Conservation (phyloP, 164 flowering plant species). For the Cinnamomum chago region DNA sequence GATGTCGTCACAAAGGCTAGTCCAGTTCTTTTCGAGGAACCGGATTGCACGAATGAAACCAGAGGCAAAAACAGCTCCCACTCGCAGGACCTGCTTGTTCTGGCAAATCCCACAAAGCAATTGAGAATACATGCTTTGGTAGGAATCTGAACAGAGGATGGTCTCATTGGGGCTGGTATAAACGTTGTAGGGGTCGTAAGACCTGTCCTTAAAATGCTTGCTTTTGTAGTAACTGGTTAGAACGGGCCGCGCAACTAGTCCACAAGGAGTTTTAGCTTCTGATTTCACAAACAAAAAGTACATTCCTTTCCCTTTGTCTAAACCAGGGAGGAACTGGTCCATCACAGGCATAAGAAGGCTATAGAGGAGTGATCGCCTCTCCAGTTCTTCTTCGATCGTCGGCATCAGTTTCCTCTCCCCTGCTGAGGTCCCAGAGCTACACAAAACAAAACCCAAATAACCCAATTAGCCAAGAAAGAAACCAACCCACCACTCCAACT, state of each 20-base stretch:
- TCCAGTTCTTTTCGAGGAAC: conserved; percentile 84
- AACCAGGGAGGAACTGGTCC: conserved; percentile 72
- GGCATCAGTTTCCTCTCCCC: conserved; percentile 98
- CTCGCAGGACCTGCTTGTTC: conserved; percentile 77
- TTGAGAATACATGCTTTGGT: conserved; percentile 96
- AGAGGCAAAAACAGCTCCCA: conserved; percentile 96
- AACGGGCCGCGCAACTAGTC: conserved; percentile 80
- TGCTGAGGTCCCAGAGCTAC: conserved; percentile 93
- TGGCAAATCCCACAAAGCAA: conserved; percentile 82
- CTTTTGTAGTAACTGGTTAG: conserved; percentile 96
- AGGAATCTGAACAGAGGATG: conserved; percentile 87
- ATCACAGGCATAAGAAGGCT: conserved; percentile 95
- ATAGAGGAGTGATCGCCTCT: conserved; percentile 65
- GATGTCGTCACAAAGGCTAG: conserved; percentile 53
- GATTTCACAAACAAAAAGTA: conserved; percentile 88
- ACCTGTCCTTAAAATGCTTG: conserved; percentile 67
- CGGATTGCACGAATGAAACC: conserved; percentile 94
- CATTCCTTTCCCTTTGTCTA: conserved; percentile 97
- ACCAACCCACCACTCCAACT: too few relatives aligned
- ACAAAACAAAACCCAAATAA: not conserved
- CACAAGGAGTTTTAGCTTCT: conserved; percentile 84
- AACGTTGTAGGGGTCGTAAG: conserved; percentile 85
- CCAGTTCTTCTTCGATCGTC: conserved; percentile 78
- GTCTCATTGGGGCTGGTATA: conserved; percentile 95
- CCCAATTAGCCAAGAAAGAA: too few relatives aligned